These are phyloP conservation scores for Chaetomium olivaceum DNA, from an alignment of 2,329 filamentous ascomycete genomes.

Conservation along the genomic window DNA sequence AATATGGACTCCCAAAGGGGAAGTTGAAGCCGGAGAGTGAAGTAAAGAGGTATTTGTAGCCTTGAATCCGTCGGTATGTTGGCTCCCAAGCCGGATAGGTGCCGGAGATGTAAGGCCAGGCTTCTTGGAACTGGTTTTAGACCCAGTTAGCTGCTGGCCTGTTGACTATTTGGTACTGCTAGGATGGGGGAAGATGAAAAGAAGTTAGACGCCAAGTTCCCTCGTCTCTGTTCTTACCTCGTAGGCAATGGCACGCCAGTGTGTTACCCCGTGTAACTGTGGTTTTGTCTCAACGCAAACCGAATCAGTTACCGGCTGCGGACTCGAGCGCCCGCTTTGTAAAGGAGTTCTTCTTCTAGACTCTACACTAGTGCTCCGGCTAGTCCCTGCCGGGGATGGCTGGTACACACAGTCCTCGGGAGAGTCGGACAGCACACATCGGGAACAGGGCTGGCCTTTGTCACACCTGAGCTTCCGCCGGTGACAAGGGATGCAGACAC, in stretches of 20 bases:
- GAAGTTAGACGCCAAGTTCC: background rate
- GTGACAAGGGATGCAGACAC: background rate
- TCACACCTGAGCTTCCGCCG: slow-evolving; percentile 4
- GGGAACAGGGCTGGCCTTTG: background rate
- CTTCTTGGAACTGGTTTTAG: background rate
- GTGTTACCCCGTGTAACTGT: background rate
- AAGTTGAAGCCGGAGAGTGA: background rate
- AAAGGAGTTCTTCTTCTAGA: background rate
- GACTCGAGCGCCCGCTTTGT: background rate
- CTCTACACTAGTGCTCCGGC: background rate
- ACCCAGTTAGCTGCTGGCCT: background rate
- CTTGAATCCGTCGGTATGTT: too few relatives aligned
- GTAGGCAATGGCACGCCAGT: background rate
- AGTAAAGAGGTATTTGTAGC: too few relatives aligned
- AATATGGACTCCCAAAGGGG: background rate
- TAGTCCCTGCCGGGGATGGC: background rate
- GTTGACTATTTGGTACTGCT: background rate
- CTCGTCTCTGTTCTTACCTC: background rate
- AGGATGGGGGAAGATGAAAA: background rate
- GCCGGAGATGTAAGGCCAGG: background rate
- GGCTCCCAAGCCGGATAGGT: background rate
- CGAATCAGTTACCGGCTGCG: too few relatives aligned
- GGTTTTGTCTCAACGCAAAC: background rate
- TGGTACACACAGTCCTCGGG: background rate
- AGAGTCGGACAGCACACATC: background rate